Evolutionary conservation across 2,329 filamentous ascomycete genomes (phyloP).

Genomic region (Neofusicoccum sp.): DNA sequence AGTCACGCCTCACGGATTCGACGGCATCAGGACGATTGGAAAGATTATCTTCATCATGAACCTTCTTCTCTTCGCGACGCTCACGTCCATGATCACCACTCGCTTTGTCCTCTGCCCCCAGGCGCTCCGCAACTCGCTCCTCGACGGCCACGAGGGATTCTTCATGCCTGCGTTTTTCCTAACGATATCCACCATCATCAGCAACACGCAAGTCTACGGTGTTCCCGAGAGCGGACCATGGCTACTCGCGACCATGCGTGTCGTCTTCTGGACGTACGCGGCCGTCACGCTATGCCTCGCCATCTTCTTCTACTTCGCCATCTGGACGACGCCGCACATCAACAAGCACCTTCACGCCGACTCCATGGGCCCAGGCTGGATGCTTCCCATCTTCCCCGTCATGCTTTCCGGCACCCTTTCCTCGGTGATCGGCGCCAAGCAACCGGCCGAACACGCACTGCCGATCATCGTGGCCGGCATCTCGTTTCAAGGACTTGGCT

Average conservation of each 20-base stretch:
- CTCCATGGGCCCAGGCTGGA: conserved; percentile 74
- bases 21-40: conserved; percentile 54
- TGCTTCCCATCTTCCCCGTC: conserved; percentile 72
- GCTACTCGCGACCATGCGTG: conserved; percentile 43
- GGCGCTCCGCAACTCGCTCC: conserved; percentile 50
- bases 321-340: conserved; percentile 55
- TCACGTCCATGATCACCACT: conserved; percentile 33
- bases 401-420: conserved; percentile 75
- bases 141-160: conserved; percentile 55
- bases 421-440: conserved; percentile 63
- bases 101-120: conserved; percentile 51
- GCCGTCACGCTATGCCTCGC: conserved; percentile 43
- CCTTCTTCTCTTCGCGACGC: conserved; percentile 48
- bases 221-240: conserved; percentile 45
- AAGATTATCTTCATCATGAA: conserved; percentile 56
- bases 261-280: conserved; percentile 50
- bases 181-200: conserved; percentile 45
- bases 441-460: conserved; percentile 59
- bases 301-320: conserved; percentile 60
- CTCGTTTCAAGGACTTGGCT: conserved; percentile 70
- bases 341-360: conserved; percentile 55
- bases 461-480: conserved; percentile 68
- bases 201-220: conserved; percentile 43
- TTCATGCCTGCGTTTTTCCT: conserved; percentile 51
- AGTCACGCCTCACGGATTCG: conserved; percentile 49